Conservation (phyloP, 1,284 basidiomycete genomes). For the Boletus putidus region DNA sequence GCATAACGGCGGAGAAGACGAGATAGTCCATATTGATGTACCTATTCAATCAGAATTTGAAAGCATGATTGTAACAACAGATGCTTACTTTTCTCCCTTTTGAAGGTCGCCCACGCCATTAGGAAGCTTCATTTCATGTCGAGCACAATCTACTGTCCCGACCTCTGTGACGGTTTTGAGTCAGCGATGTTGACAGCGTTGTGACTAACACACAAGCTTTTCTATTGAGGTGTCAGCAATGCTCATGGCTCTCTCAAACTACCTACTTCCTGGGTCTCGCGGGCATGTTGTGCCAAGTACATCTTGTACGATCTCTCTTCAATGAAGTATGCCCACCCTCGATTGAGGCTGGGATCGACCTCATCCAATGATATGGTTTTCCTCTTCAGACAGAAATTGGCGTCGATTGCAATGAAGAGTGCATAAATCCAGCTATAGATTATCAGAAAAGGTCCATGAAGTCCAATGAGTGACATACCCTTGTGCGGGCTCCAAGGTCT, state of each 20-base stretch:
- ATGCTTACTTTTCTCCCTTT: not conserved
- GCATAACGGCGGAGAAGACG: not conserved
- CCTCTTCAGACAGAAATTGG: constrained; percentile 34
- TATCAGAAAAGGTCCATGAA: no score
- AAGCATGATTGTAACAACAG: no score
- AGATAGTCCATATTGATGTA: constrained; percentile 4
- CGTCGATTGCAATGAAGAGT: not conserved
- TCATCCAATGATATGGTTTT: constrained; percentile 19
- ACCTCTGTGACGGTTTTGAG: not conserved
- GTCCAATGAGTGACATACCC: no score
- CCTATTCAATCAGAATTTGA: not conserved
- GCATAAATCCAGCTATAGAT: not conserved
- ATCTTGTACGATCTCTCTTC: not conserved
- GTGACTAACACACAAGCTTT: not conserved
- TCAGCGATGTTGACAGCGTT: not conserved
- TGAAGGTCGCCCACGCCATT: not conserved
- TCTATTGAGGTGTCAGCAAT: no score
- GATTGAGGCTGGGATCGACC: constrained; percentile 29
- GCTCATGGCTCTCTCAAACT: no score
- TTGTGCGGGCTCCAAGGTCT: no score
- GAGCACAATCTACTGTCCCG: not conserved
- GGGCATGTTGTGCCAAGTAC: not conserved
- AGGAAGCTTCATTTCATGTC: not conserved
- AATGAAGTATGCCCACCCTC: constrained; percentile 32
- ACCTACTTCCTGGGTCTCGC: no score